A percentile compares a stretch with the other conserved stretches of the same genome.
phyloP scores from a whole-genome alignment of 2,329 filamentous ascomycete genomes.

The Eutypella sp. region DNA sequence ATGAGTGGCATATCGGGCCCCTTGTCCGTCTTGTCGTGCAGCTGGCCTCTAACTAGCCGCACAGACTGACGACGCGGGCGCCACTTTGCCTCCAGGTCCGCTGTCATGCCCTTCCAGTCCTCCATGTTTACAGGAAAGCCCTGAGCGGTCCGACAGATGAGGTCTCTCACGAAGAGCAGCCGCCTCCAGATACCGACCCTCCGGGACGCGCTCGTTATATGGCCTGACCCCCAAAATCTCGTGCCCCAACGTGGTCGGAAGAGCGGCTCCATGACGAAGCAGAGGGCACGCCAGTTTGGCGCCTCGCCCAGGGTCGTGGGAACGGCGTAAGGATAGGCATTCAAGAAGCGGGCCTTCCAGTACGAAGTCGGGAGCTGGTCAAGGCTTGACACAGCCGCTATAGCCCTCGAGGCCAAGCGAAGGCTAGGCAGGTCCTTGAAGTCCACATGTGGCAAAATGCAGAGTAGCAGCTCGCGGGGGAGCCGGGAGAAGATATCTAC shows the following conservation, averaged over 20 bases:
- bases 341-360: neutral
- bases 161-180: neutral
- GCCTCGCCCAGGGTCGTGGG: neutral
- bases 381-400: neutral
- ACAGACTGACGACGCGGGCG: neutral
- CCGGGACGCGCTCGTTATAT: neutral
- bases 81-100: neutral
- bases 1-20: too few relatives aligned
- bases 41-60: neutral
- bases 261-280: constrained; percentile 1
- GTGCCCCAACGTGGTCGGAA: neutral
- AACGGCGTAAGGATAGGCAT: neutral
- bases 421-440: neutral
- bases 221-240: neutral
- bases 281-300: neutral
- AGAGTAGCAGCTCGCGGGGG: neutral
- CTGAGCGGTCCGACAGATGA: neutral
- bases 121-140: neutral
- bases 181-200: neutral
- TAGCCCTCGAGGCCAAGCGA: neutral
- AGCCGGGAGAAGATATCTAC: neutral
- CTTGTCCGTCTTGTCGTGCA: neutral
- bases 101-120: neutral
- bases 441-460: neutral
- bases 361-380: neutral